Conservation (phyloP, 495 filamentous ascomycete genomes). For the Tuber microsphaerosporum region DNA sequence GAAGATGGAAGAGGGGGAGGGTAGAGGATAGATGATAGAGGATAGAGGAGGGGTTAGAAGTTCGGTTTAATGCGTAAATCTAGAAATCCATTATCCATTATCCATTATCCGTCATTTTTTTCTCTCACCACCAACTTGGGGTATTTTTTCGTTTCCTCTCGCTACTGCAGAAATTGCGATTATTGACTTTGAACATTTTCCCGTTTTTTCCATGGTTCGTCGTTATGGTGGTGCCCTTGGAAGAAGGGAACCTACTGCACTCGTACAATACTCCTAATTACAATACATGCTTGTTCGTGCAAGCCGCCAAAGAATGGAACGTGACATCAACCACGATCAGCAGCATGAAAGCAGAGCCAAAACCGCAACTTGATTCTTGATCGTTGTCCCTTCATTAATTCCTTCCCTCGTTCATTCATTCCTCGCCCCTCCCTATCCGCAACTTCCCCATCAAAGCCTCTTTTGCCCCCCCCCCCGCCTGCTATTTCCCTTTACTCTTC, state of each 20-base stretch:
- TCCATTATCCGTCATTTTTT: neutral
- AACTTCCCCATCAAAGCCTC: constrained; percentile 31
- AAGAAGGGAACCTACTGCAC: neutral
- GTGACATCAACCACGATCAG: constrained; percentile 3
- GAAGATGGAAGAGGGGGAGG: neutral
- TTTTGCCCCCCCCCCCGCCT: constrained; percentile 6
- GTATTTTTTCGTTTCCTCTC: neutral
- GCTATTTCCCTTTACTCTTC: neutral
- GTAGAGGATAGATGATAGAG: constrained; percentile 2
- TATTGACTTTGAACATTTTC: neutral
- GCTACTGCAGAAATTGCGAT: neutral
- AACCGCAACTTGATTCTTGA: neutral
- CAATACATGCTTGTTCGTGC: neutral
- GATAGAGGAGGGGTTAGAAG: neutral
- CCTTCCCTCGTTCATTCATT: neutral
- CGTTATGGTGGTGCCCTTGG: neutral
- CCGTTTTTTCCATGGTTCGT: neutral
- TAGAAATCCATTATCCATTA: neutral
- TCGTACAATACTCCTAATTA: too few species aligned
- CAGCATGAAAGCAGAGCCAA: neutral
- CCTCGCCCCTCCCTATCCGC: constrained; percentile 9
- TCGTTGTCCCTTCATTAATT: neutral
- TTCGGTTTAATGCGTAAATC: neutral
- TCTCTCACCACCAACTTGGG: neutral
- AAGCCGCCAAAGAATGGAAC: neutral